Conservation (phyloP, 805 yeast species). For the Sugiyamaella floridensis region DNA sequence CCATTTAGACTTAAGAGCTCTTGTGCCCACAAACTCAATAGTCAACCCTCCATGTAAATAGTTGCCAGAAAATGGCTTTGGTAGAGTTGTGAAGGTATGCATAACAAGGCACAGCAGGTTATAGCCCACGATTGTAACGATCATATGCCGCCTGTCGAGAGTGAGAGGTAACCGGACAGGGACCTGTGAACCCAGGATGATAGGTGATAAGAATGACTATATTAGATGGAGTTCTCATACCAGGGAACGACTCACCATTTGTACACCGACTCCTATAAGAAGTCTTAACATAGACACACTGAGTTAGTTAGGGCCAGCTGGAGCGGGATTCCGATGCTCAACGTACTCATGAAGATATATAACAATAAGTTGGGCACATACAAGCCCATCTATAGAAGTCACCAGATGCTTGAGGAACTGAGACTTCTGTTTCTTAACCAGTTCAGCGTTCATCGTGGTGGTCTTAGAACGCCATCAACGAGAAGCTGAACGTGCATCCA, state of each 20-base stretch:
- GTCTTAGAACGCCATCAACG: not conserved
- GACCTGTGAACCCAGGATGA: constrained; percentile 2
- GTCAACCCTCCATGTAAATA: constrained; percentile 21
- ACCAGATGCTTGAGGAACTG: constrained; percentile 17
- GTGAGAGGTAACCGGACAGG: constrained; percentile 7
- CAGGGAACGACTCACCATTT: constrained; percentile 6
- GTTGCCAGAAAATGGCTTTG: constrained; percentile 10
- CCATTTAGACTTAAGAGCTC: constrained; percentile 12
- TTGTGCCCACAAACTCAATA: constrained; percentile 20
- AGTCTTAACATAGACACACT: constrained; percentile 17
- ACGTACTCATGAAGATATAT: constrained; percentile 21
- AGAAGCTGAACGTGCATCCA: no score
- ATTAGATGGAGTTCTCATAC: not conserved
- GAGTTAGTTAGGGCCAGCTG: not conserved
- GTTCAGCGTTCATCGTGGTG: not conserved
- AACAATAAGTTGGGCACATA: constrained; percentile 18
- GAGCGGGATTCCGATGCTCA: not conserved
- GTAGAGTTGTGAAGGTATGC: constrained; percentile 12
- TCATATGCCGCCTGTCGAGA: constrained; percentile 12
- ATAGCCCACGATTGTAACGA: constrained; percentile 13
- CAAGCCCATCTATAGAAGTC: constrained; percentile 14
- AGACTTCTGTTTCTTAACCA: constrained; percentile 18
- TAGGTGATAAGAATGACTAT: constrained; percentile 5
- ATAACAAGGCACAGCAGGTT: constrained; percentile 9
- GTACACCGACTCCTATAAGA: constrained; percentile 12